Conservation (phyloP, 1,284 basidiomycete species). For the Puccinia brachypodii region DNA sequence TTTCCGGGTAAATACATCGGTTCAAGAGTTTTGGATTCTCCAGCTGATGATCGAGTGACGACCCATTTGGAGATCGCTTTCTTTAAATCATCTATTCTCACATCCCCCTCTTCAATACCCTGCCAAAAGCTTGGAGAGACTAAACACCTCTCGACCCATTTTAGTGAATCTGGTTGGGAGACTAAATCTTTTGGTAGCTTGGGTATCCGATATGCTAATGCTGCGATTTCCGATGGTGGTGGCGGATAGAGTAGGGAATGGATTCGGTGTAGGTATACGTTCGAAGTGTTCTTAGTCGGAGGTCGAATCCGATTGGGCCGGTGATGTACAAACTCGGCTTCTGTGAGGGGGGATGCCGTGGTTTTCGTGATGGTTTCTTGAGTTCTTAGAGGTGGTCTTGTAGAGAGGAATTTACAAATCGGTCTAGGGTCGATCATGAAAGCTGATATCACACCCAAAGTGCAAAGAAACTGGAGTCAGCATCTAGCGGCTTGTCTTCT, state of each 20-base stretch:
- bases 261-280: constrained; percentile 34
- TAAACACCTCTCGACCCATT: constrained; percentile 43
- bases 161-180: constrained; percentile 3
- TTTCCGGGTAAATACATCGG: constrained; percentile 38
- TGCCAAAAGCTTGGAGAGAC: constrained; percentile 43
- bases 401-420: constrained; percentile 16
- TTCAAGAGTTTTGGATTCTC: background rate
- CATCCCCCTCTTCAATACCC: constrained; percentile 46
- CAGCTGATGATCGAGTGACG: constrained; percentile 4
- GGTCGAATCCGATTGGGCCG: constrained; percentile 36
- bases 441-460: background rate
- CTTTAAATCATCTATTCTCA: constrained; percentile 36
- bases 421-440: constrained; percentile 29
- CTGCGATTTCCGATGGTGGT: constrained; percentile 68
- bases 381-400: constrained; percentile 2
- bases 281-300: constrained; percentile 37
- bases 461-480: background rate
- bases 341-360: constrained; percentile 2
- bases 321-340: constrained; percentile 35
- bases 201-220: constrained; percentile 69
- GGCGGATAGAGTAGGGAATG: constrained; percentile 64
- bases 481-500: background rate
- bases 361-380: background rate
- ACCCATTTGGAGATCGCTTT: constrained; percentile 41
- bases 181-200: constrained; percentile 35